Evolutionary conservation across 805 yeast genomes (phyloP).

Genomic region (Wickerhamomyces canadensis): DNA sequence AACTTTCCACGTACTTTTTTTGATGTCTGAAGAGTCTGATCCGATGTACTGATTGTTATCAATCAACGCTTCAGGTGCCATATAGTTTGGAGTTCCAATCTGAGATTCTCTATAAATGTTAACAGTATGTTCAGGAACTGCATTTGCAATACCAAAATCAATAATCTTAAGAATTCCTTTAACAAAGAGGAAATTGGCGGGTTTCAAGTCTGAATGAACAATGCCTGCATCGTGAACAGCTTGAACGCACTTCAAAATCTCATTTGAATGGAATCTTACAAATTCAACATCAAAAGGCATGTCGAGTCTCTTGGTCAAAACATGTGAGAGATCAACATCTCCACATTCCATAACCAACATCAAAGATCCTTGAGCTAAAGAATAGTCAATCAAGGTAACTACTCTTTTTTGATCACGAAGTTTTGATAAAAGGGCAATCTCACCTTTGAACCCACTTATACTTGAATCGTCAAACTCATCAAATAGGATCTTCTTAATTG

Average conservation of each 20-base stretch:
- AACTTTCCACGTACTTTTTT: constrained; percentile 53
- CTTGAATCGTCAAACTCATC: constrained; percentile 77
- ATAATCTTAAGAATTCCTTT: constrained; percentile 81
- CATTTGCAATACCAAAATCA: constrained; percentile 95
- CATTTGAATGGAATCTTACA: constrained; percentile 73
- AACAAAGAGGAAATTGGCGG: constrained; percentile 72
- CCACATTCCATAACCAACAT: constrained; percentile 92
- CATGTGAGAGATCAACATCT: constrained; percentile 82
- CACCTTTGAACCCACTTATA: constrained; percentile 80
- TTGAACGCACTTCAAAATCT: constrained; percentile 72
- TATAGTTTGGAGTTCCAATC: constrained; percentile 93
- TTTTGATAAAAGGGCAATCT: constrained; percentile 66
- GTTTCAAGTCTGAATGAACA: constrained; percentile 76
- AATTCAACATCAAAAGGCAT: constrained; percentile 62
- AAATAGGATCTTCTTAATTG: constrained; percentile 75
- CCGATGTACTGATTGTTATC: constrained; percentile 39
- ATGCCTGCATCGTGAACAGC: constrained; percentile 86
- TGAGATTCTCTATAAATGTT: constrained; percentile 87
- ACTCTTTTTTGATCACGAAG: constrained; percentile 64
- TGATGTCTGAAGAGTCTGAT: constrained; percentile 16
- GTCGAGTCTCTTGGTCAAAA: constrained; percentile 51
- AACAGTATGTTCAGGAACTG: constrained; percentile 87
- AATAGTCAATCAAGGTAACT: constrained; percentile 70
- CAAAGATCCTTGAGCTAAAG: constrained; percentile 58
- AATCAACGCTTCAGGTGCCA: constrained; percentile 94